A percentile compares a stretch with the other conserved stretches of the same genome.
These are phyloP conservation scores for Paecilomyces sp. DNA, from an alignment of 2,329 filamentous ascomycete species.

Conservation along the genomic window DNA sequence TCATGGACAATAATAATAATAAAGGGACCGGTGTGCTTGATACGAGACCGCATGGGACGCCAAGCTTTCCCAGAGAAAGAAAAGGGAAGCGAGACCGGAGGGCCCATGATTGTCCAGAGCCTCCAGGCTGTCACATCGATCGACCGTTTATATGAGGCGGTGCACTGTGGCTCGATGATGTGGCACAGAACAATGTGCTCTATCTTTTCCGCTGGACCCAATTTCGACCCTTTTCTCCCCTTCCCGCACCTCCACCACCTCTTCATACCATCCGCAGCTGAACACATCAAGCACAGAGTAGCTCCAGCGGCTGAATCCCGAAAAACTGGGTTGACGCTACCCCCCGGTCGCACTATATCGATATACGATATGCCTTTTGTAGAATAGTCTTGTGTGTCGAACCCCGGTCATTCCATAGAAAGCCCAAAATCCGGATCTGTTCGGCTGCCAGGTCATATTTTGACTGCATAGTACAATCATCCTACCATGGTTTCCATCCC, in stretches of 20 bases:
- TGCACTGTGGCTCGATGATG: background rate
- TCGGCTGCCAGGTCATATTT: background rate
- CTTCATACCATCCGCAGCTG: background rate
- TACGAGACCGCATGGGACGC: background rate
- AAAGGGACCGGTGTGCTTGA: background rate
- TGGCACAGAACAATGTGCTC: background rate
- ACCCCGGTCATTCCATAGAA: background rate
- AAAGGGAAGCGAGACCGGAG: background rate
- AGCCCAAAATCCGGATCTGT: background rate
- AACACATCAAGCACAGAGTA: background rate
- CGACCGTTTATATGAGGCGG: background rate
- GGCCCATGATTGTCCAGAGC: background rate
- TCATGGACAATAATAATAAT: no score
- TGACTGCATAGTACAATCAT: background rate
- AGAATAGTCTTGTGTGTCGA: background rate
- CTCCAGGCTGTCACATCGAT: background rate
- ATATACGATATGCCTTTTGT: background rate
- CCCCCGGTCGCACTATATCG: background rate
- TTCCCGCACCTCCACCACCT: background rate
- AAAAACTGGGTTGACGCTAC: background rate
- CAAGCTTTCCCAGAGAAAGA: background rate
- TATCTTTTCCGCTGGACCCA: background rate
- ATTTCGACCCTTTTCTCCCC: background rate
- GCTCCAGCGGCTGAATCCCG: background rate
- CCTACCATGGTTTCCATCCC: background rate